Evolutionary conservation across 192 early-diverging fungal species (phyloP).

Genomic region (Coemansia furcata): DNA sequence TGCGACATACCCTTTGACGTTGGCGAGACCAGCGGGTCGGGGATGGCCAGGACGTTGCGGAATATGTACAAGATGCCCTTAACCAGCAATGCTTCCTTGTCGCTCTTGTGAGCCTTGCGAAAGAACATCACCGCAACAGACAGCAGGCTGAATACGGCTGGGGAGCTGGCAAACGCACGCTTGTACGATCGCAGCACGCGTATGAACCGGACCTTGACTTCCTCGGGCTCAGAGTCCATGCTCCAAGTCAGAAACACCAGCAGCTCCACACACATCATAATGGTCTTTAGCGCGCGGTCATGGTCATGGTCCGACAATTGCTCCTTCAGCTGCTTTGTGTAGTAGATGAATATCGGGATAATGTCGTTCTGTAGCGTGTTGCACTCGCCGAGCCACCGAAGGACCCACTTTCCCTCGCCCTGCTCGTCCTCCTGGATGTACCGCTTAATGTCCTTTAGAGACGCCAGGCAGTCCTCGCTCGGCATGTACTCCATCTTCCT

Average conservation of each 20-base stretch:
- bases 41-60: slow-evolving; percentile 79
- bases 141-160: slow-evolving; percentile 27
- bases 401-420: slow-evolving; percentile 57
- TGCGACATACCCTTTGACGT: slow-evolving; percentile 57
- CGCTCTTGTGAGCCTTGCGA: slow-evolving; percentile 16
- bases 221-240: slow-evolving; percentile 55
- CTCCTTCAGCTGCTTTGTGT: slow-evolving; percentile 27
- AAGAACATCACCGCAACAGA: slow-evolving; percentile 32
- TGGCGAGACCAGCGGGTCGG: slow-evolving; percentile 62
- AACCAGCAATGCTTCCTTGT: slow-evolving; percentile 39
- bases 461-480: slow-evolving; percentile 80
- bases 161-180: slow-evolving; percentile 55
- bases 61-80: slow-evolving; percentile 68
- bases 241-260: slow-evolving; percentile 91
- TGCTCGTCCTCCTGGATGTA: slow-evolving; percentile 77
- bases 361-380: slow-evolving; percentile 74
- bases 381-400: slow-evolving; percentile 72
- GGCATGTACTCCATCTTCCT: slow-evolving; percentile 62
- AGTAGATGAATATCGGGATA: slow-evolving; percentile 66
- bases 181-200: slow-evolving; percentile 71
- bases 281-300: slow-evolving; percentile 23
- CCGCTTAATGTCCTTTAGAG: slow-evolving; percentile 85
- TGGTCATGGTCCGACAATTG: slow-evolving; percentile 21
- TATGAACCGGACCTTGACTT: slow-evolving; percentile 46
- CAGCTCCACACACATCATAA: slow-evolving; percentile 66